These are phyloP conservation scores for Iris macrosiphon DNA, from an alignment of 106 monocot species.

Conservation along the genomic window DNA sequence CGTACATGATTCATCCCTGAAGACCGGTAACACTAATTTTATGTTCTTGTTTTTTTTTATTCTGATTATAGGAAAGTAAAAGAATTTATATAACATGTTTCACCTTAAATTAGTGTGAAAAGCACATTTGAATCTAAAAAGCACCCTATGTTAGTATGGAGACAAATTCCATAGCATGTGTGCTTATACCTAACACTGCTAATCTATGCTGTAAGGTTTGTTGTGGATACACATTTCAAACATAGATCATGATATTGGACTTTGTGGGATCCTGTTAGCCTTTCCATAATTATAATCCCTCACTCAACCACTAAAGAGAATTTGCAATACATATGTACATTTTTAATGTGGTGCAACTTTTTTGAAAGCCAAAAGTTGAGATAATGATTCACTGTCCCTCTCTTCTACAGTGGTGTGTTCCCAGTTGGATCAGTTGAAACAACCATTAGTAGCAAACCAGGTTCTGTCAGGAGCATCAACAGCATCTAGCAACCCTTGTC, in stretches of 20 bases:
- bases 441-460: slow-evolving; percentile 8
- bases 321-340: not conserved
- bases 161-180: slow-evolving; percentile 5
- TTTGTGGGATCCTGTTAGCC: not conserved
- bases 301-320: not conserved
- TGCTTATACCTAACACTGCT: not conserved
- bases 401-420: slow-evolving; percentile 13
- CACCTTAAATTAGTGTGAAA: no score
- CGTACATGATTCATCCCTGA: no score
- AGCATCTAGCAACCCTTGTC: not conserved
- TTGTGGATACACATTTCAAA: no score
- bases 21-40: no score
- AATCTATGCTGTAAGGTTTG: no score
- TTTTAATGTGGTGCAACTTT: not conserved
- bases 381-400: not conserved
- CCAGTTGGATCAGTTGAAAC: slow-evolving; percentile 19
- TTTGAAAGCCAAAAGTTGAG: not conserved
- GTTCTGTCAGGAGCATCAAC: not conserved
- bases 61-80: no score
- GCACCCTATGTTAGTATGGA: no score
- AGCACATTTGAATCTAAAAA: no score
- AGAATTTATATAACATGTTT: no score
- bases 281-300: not conserved
- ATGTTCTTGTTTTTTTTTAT: no score
- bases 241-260: no score